phyloP scores from a whole-genome alignment of 176 grass and related monocot species.

The Hyparrhenia diplandra region DNA sequence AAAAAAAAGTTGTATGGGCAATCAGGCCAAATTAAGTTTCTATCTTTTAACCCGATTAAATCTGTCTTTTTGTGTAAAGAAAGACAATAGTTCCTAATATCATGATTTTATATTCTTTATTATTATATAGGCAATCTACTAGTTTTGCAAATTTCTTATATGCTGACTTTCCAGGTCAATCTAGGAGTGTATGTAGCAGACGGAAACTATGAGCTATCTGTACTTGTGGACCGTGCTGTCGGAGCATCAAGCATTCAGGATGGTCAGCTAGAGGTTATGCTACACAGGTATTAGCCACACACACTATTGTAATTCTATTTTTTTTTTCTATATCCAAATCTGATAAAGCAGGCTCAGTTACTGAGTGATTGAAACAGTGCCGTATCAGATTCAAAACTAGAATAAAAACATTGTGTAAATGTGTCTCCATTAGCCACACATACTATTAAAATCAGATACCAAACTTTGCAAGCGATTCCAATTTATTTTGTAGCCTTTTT shows the following conservation, averaged over 20 bases:
- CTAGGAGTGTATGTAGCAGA: conserved; percentile 65
- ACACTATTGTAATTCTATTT: background rate
- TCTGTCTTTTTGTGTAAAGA: background rate
- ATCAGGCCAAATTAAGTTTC: too few relatives aligned
- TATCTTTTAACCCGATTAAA: too few relatives aligned
- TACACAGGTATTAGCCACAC: conserved; percentile 61
- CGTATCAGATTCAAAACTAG: too few relatives aligned
- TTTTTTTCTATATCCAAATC: background rate
- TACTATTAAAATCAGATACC: too few relatives aligned
- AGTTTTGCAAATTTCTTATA: background rate
- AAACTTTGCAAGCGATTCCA: background rate
- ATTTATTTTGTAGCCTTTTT: background rate
- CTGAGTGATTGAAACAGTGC: too few relatives aligned
- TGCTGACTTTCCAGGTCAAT: conserved; percentile 56
- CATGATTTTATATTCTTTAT: background rate
- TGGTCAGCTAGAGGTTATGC: conserved; percentile 86
- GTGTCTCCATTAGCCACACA: too few relatives aligned
- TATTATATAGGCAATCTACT: background rate
- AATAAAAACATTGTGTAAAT: too few relatives aligned
- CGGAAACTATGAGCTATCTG: conserved; percentile 72
- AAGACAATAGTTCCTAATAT: background rate
- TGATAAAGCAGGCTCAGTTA: background rate
- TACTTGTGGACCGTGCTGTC: conserved; percentile 85
- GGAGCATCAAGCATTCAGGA: conserved; percentile 93
- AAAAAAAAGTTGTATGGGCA: too few relatives aligned